Base-by-base conservation (phyloP, 306 rosid species). In the Cucurbita ficifolia region DNA sequence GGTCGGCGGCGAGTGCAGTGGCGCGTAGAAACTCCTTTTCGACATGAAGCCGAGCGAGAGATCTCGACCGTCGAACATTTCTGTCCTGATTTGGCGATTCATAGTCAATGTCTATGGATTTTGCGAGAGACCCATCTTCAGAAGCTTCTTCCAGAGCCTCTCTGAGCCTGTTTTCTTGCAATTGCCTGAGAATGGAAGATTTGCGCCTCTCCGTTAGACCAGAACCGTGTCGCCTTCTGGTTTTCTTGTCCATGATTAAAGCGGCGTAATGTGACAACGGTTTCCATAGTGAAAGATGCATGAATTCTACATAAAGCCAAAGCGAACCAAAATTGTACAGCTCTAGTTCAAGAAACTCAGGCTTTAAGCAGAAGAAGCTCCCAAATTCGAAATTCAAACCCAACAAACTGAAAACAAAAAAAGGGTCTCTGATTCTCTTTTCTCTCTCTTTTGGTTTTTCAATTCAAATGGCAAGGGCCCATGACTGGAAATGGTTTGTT, bases 101-200 rank as follows among this genome's bases (percentile, higher is more conserved):
- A 1, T 87, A 81, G 13, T 90, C 99, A 49, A 94, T 88, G 78
- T 86, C 92, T 61, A 84, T 87, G 36, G 96, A 90, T 88, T 89
- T 94, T 19, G 74, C 76, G 2, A 94, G 92, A 19, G 81, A 86
- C 56, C 98, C 97, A 62, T 91, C 96, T 86, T 94, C 99, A 12
- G 97, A 94, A 61, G 99, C 99, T 79, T 94, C 96, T 70, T 94
- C 99, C 56, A 94, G 96, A 69, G 99, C 99, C 74, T 94, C 97
- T 82, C 97, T 86, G 14, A 94, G 96, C 86, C 83, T 87, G 84
- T 85, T 91, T 17, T 91, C 99, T 72, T 89, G 99, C 80, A 91
- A 72, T 76, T 94, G 90, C 72, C 95, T 85, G 17, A 91, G 91
- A 76, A 89, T 83, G 18, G 97, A 85, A 1, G 95, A 81, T 82